Evolutionary conservation across 2,329 filamentous ascomycete genomes (phyloP).

Genomic region (Talaromyces sp.): DNA sequence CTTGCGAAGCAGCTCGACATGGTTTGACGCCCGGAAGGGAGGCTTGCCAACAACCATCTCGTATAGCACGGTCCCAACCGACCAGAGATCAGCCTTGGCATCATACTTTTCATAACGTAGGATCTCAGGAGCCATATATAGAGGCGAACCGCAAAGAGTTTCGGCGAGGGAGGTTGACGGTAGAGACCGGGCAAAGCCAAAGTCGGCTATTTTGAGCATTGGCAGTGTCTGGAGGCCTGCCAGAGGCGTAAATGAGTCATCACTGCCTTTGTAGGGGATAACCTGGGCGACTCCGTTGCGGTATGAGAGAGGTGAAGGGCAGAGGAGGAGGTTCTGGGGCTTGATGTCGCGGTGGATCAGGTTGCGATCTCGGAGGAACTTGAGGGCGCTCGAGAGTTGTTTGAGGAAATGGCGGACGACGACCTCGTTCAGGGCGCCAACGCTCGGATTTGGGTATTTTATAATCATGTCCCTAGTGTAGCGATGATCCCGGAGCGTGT

Average conservation of each 20-base stretch:
- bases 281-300: slow-evolving; percentile 56
- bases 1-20: slow-evolving; percentile 86
- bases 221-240: slow-evolving; percentile 79
- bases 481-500: slow-evolving; percentile 71
- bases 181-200: slow-evolving; percentile 92
- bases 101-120: slow-evolving; percentile 96
- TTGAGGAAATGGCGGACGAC: slow-evolving; percentile 93
- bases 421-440: slow-evolving; percentile 92
- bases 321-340: slow-evolving; percentile 87
- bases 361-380: slow-evolving; percentile 78
- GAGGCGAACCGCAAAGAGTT: slow-evolving; percentile 89
- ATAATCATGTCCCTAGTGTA: slow-evolving; percentile 84
- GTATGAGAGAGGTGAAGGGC: slow-evolving; percentile 72
- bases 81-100: slow-evolving; percentile 95
- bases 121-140: slow-evolving; percentile 99
- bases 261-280: slow-evolving; percentile 71
- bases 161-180: slow-evolving; percentile 89
- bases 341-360: slow-evolving; percentile 97
- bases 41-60: slow-evolving; percentile 91
- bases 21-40: slow-evolving; percentile 87
- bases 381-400: slow-evolving; percentile 84
- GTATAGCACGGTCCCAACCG: slow-evolving; percentile 88
- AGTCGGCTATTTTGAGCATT: slow-evolving; percentile 97
- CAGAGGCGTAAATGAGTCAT: slow-evolving; percentile 73
- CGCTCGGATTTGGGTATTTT: slow-evolving; percentile 80